A percentile compares a stretch with the other conserved stretches of the same genome.
Evolutionary conservation across 805 yeast species (phyloP).

Genomic region (Komagataella pseudopastoris): DNA sequence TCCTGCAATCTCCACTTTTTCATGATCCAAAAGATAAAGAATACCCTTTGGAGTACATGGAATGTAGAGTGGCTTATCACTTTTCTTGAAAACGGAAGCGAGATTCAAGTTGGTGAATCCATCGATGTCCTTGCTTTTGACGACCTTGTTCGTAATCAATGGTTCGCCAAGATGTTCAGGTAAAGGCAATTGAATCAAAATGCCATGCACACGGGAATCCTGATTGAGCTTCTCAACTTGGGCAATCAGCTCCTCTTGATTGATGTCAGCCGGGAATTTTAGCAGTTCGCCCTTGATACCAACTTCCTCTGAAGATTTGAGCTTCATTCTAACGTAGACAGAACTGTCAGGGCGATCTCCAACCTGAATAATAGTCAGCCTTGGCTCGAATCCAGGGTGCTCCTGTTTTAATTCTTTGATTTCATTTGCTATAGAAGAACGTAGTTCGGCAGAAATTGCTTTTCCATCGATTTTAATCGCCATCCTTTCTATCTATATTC

Average conservation of each 20-base stretch:
- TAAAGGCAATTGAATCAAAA: constrained; percentile 81
- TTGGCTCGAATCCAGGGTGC: constrained; percentile 51
- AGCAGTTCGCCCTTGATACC: constrained; percentile 56
- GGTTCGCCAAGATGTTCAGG: constrained; percentile 75
- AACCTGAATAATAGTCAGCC: constrained; percentile 75
- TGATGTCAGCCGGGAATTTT: constrained; percentile 47
- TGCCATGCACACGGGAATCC: constrained; percentile 72
- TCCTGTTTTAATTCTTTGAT: constrained; percentile 27
- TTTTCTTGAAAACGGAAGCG: constrained; percentile 82
- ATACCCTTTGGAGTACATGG: constrained; percentile 97
- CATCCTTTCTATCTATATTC: constrained; percentile 7
- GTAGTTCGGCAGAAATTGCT: constrained; percentile 30
- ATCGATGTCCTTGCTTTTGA: constrained; percentile 80
- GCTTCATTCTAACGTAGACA: constrained; percentile 83
- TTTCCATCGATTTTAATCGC: constrained; percentile 39
- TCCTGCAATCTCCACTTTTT: constrained; percentile 60
- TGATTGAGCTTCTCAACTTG: constrained; percentile 53
- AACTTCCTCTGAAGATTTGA: constrained; percentile 80
- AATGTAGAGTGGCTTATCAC: constrained; percentile 68
- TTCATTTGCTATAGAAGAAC: constrained; percentile 36
- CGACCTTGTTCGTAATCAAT: constrained; percentile 67
- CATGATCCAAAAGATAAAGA: constrained; percentile 61
- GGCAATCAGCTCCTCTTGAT: constrained; percentile 47
- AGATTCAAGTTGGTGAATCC: constrained; percentile 85
- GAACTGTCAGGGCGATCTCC: constrained; percentile 85